Evolutionary conservation across 306 rosid species (phyloP), one percentile per base, ranked within the genome.

Genomic region (Benincasa hispida): DNA sequence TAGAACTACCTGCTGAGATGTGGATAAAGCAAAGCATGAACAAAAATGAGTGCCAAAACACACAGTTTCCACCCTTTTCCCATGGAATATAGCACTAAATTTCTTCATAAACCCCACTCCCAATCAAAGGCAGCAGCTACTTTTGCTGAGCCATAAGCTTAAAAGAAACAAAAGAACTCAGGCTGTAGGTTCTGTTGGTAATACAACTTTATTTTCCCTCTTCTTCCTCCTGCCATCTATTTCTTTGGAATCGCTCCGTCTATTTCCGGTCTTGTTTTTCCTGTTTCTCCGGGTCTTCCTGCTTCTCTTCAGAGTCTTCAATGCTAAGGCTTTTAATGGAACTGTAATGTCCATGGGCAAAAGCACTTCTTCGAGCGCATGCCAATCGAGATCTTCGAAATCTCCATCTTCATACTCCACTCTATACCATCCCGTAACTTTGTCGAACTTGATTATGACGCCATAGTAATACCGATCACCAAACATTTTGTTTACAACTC

Each of bases 391-490:
- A 85, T 93, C 97, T 84, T 91, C 97, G 2, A 83, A 79, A 76
- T 90, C 97, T 13, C 94, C 96, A 62, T 93, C 97, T 83, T 91
- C 97, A 58, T 93, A 93, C 50, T 72, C 85, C 66, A 93, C 91
- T 79, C 91, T 87, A 79, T 82, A 93, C 97, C 97, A 87, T 51
- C 96, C 87, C 5, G 83, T 12, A 45, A 82, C 87, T 74, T 82
- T 89, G 85, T 93, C 96, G 74, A 59, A 91, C 39, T 85, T 86
- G 0, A 82, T 81, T 45, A 93, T 91, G 18, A 37, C 45, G 11
- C 98, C 97, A 0, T 81, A 57, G 80, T 79, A 93, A 81, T 88
- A 87, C 15, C 79, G 81, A 55, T 84, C 90, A 75, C 81, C 89
- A 58, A 93, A 93, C 90, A 80, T 74, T 85, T 93, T 93, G 8